Conservation (phyloP, 2,329 filamentous ascomycete species). For the Phyllosticta ampelicida region DNA sequence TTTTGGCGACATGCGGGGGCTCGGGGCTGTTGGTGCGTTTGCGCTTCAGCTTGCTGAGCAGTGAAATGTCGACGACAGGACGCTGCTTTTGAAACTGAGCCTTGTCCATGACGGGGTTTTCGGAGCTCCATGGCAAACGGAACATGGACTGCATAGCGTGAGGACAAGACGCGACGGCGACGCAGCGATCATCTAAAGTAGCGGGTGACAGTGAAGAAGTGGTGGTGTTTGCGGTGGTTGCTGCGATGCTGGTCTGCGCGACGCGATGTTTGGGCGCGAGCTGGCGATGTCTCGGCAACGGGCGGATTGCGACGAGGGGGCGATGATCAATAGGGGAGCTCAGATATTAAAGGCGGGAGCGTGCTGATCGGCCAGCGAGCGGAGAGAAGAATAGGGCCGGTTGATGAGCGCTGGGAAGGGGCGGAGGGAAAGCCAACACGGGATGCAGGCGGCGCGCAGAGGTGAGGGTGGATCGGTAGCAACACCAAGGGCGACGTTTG, state of each 20-base stretch:
- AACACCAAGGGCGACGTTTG: background rate
- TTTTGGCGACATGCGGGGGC: slow-evolving; percentile 22
- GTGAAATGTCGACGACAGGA: slow-evolving; percentile 36
- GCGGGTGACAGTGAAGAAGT: slow-evolving; percentile 14
- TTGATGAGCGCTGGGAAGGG: slow-evolving; percentile 7
- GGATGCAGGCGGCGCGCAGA: background rate
- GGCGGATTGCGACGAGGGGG: slow-evolving; percentile 6
- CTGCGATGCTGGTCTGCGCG: slow-evolving; percentile 6
- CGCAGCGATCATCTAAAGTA: slow-evolving; percentile 29
- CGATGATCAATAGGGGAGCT: slow-evolving; percentile 8
- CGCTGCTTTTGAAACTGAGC: slow-evolving; percentile 30
- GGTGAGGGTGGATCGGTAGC: background rate
- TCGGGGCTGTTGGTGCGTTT: slow-evolving; percentile 44
- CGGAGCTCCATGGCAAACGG: slow-evolving; percentile 38
- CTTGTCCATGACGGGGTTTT: slow-evolving; percentile 34
- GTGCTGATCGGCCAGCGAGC: slow-evolving; percentile 8
- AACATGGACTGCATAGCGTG: slow-evolving; percentile 41
- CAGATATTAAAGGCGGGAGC: slow-evolving; percentile 10
- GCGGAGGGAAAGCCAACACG: slow-evolving; percentile 7
- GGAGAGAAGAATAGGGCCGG: slow-evolving; percentile 10
- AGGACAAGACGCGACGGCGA: slow-evolving; percentile 18
- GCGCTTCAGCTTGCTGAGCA: slow-evolving; percentile 46
- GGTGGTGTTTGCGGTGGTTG: slow-evolving; percentile 6
- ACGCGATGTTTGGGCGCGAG: slow-evolving; percentile 9
- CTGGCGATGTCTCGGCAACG: slow-evolving; percentile 10